Evolutionary conservation across 2,329 filamentous ascomycete species (phyloP), one percentile per base, ranked within the genome.

Genomic region (Ophiognomonia clavigignenti-juglandacearum): DNA sequence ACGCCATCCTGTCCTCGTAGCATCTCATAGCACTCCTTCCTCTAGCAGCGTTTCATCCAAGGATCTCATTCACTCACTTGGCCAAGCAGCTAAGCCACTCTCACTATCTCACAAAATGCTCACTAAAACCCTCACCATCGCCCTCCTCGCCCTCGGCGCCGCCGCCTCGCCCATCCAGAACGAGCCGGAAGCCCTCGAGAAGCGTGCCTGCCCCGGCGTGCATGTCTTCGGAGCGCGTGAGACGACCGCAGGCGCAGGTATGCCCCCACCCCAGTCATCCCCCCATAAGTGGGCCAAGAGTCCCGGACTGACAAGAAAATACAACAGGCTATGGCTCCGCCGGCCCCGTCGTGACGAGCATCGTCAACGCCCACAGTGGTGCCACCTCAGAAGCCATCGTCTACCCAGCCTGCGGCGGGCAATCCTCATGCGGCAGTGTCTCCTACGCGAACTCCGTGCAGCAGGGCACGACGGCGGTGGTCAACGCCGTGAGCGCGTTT

Each of bases 341-440:
- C 27, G 62, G 59, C 32, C 64, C 62, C 0, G 69, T 77, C 11
- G 72, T 77, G 43, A 69, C 75, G 57, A 52, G 66, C 16, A 64
- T 77, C 35, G 58, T 69, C 6, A 55, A 55, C 19, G 65, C 71
- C 11, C 71, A 74, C 55, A 57, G 73, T 0, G 73, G 73, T 7
- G 61, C 71, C 14, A 71, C 70, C 6, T 59, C 71, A 8, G 68
- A 72, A 50, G 67, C 72, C 4, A 77, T 77, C 54, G 53, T 24
- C 47, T 78, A 78, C 56, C 74, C 80, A 38, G 80, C 80, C 2
- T 81, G 76, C 47, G 79, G 79, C 45, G 79, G 79, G 34, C 74
- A 80, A 56, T 58, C 71, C 5, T 66, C 65, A 1, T 82, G 78
- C 54, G 79, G 79, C 39, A 69, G 74, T 20, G 61, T 73, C 19